These are phyloP conservation scores for Eucalyptus regnans DNA, from an alignment of 345 rosid genomes.

Conservation along the genomic window DNA sequence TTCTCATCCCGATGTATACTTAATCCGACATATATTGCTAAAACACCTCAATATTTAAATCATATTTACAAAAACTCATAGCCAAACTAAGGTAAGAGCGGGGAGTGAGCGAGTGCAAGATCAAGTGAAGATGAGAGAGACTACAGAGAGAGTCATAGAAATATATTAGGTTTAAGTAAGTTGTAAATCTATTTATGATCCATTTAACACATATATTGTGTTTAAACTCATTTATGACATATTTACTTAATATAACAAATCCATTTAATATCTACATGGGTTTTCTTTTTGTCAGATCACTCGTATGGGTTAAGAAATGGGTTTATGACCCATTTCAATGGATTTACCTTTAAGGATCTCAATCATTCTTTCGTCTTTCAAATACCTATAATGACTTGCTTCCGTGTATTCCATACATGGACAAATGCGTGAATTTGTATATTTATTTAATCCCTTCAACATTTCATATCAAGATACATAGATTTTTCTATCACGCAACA, in stretches of 20 bases:
- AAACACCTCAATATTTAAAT: too few species aligned
- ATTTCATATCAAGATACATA: background rate
- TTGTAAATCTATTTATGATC: background rate
- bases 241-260: too few species aligned
- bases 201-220: too few species aligned
- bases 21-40: too few species aligned
- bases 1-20: background rate
- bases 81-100: background rate
- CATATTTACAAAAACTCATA: too few species aligned
- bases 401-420: background rate
- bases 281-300: too few species aligned
- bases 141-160: background rate
- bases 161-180: background rate
- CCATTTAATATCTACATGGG: background rate
- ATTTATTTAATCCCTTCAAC: background rate
- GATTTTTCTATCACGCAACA: background rate
- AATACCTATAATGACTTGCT: background rate
- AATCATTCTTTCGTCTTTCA: background rate
- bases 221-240: too few species aligned
- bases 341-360: background rate
- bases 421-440: background rate
- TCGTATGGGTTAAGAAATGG: background rate
- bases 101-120: accelerated
- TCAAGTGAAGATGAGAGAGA: background rate
- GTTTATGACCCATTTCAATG: background rate